These are phyloP conservation scores for Beauveria sp. DNA, from an alignment of 2,329 filamentous ascomycete genomes.

Conservation along the genomic window DNA sequence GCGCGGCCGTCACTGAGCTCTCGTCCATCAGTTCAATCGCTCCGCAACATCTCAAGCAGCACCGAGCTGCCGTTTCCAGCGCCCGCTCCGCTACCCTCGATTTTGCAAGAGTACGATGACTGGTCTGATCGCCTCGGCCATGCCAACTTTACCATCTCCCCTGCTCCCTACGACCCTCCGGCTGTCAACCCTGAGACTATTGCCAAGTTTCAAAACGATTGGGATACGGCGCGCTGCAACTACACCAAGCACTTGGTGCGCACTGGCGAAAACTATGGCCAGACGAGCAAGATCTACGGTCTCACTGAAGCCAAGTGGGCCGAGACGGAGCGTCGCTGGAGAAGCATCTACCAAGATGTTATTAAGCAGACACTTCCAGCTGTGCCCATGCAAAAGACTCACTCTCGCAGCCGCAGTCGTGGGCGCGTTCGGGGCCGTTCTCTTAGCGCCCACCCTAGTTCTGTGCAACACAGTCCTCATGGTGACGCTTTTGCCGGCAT, in stretches of 20 bases:
- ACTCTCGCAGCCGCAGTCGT: constrained; percentile 31
- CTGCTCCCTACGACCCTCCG: constrained; percentile 69
- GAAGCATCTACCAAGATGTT: constrained; percentile 58
- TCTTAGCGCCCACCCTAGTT: constrained; percentile 34
- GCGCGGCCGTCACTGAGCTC: constrained; percentile 61
- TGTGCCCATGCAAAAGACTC: constrained; percentile 18
- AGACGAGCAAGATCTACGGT: constrained; percentile 80
- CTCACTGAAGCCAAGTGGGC: constrained; percentile 87
- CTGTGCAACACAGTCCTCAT: constrained; percentile 23
- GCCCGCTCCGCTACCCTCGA: constrained; percentile 44
- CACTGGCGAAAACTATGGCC: constrained; percentile 83
- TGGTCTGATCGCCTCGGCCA: constrained; percentile 85
- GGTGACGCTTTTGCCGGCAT: constrained; percentile 34
- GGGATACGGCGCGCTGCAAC: constrained; percentile 75
- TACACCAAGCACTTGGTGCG: constrained; percentile 85
- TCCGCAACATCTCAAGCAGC: constrained; percentile 56
- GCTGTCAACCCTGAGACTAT: constrained; percentile 48
- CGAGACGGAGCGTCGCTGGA: constrained; percentile 69
- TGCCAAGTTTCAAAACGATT: constrained; percentile 64
- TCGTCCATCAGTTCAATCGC: constrained; percentile 70
- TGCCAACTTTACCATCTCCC: constrained; percentile 84
- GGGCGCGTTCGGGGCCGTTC: constrained; percentile 31
- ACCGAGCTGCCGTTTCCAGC: constrained; percentile 40
- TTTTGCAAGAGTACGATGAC: constrained; percentile 64
- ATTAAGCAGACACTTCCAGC: constrained; percentile 41